phyloP scores from a whole-genome alignment of 129 eudicot genomes.

The Kitagawia praeruptora region DNA sequence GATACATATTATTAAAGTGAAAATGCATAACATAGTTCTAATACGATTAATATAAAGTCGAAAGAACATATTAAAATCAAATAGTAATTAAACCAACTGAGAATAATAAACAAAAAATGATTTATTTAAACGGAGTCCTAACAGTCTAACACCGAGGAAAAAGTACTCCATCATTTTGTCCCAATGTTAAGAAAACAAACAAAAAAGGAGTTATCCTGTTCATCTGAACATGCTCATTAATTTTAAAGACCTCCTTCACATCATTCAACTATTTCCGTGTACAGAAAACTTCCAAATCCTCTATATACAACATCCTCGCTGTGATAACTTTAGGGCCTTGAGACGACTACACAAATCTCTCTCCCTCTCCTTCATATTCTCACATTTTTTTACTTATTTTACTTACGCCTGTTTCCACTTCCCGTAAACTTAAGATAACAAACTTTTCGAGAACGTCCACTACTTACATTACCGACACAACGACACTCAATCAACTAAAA shows the following conservation, averaged over 20 bases:
- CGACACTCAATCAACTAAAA: background rate
- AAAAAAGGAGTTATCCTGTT: background rate
- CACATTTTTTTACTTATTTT: background rate
- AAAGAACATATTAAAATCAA: background rate
- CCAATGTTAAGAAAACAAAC: background rate
- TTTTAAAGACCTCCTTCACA: background rate
- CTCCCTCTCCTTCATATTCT: background rate
- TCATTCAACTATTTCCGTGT: too few relatives aligned
- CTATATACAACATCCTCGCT: background rate
- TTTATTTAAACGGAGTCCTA: too few relatives aligned
- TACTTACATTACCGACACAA: background rate
- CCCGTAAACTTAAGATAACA: background rate
- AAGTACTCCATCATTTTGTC: background rate
- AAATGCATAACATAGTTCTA: too few relatives aligned
- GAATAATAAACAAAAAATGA: background rate
- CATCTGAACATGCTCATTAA: background rate
- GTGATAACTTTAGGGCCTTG: too few relatives aligned
- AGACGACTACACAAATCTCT: background rate
- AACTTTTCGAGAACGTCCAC: background rate
- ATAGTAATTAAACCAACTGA: background rate
- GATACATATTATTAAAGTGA: background rate
- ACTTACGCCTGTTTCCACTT: background rate
- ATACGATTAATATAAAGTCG: background rate
- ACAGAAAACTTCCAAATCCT: too few relatives aligned
- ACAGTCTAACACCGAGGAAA: background rate